Percentiles rank a stretch among this genome's conserved stretches.
Conservation (phyloP, 2,329 filamentous ascomycete species). For the Penicillium sp. region DNA sequence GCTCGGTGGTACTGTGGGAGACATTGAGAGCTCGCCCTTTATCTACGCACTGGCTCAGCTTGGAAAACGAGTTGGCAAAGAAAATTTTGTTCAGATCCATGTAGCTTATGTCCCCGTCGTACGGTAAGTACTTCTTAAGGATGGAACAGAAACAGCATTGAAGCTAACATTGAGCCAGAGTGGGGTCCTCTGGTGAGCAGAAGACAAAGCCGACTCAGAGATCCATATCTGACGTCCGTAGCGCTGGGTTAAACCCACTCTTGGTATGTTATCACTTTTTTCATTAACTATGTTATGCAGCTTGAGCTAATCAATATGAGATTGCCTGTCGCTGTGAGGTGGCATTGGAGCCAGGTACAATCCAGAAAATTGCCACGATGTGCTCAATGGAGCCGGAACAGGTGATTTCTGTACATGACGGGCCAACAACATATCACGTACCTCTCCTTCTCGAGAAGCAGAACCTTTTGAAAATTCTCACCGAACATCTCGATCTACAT, state of each 20-base stretch:
- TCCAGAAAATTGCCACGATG: conserved; percentile 83
- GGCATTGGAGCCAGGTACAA: conserved; percentile 68
- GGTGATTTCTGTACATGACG: conserved; percentile 82
- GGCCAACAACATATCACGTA: conserved; percentile 89
- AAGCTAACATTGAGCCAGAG: neutral
- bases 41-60: conserved; percentile 83
- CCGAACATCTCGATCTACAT: conserved; percentile 64
- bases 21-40: conserved; percentile 86
- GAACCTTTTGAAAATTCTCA: conserved; percentile 67
- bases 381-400: conserved; percentile 85
- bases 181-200: conserved; percentile 59
- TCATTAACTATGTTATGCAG: neutral
- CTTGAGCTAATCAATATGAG: conserved; percentile 29
- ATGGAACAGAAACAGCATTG: neutral
- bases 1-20: conserved; percentile 54
- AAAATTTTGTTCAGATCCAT: conserved; percentile 85
- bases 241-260: conserved; percentile 71
- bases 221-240: conserved; percentile 79
- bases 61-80: conserved; percentile 66
- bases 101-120: conserved; percentile 75
- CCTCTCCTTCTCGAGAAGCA: conserved; percentile 87
- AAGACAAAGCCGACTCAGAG: conserved; percentile 98
- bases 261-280: conserved; percentile 37
- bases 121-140: conserved; percentile 3
- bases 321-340: conserved; percentile 90